Percentiles rank a stretch among this genome's conserved stretches.
Conservation (phyloP, 345 rosid species). For the Excoecaria agallocha region DNA sequence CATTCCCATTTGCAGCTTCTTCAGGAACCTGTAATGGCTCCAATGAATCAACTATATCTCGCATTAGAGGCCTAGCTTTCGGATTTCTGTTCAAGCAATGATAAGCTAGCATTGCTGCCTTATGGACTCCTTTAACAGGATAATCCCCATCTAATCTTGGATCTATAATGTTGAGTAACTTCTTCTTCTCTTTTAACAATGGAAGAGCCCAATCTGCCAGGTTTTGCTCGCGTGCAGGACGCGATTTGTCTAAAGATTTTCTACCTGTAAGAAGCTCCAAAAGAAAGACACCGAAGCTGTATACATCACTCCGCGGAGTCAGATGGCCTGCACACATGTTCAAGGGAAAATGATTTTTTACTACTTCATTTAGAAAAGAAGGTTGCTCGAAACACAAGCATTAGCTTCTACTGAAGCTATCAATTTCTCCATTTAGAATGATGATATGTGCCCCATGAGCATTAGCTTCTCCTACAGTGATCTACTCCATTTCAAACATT, state of each 20-base stretch:
- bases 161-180: slow-evolving; percentile 67
- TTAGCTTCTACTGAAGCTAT: too few relatives aligned
- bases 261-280: slow-evolving; percentile 59
- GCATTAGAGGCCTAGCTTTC: slow-evolving; percentile 96
- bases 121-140: slow-evolving; percentile 71
- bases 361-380: too few relatives aligned
- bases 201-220: slow-evolving; percentile 93
- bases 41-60: slow-evolving; percentile 87
- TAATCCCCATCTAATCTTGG: slow-evolving; percentile 69
- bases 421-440: too few relatives aligned
- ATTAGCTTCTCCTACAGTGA: too few relatives aligned
- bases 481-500: too few relatives aligned
- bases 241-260: slow-evolving; percentile 80
- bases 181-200: slow-evolving; percentile 83
- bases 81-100: slow-evolving; percentile 93
- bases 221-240: slow-evolving; percentile 81
- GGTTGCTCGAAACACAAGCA: too few relatives aligned
- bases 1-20: slow-evolving; percentile 36
- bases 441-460: too few relatives aligned
- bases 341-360: background rate
- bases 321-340: slow-evolving; percentile 12
- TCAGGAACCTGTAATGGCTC: slow-evolving; percentile 78
- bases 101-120: slow-evolving; percentile 94
- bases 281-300: slow-evolving; percentile 26
- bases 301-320: slow-evolving; percentile 43